phyloP scores from a whole-genome alignment of 148 eudicot species.

The Cornus controversa region DNA sequence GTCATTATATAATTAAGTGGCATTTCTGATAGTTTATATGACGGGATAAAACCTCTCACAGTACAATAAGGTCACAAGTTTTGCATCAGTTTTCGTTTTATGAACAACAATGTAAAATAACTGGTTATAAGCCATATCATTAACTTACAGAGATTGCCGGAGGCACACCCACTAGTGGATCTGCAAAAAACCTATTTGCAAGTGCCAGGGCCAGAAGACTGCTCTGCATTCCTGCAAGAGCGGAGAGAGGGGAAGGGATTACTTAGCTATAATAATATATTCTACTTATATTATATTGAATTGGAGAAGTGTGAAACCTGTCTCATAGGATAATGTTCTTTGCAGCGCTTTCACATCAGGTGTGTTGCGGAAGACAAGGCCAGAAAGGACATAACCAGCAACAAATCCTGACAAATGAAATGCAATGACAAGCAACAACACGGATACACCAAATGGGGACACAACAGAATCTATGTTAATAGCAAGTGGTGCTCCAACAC shows the following conservation, averaged over 20 bases:
- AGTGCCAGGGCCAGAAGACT: constrained; percentile 82
- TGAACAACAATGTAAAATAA: not conserved
- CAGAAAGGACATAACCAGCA: constrained; percentile 58
- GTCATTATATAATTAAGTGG: not conserved
- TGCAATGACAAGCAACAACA: constrained; percentile 55
- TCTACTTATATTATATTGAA: not conserved
- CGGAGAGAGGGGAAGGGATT: not conserved
- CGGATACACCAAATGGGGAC: constrained; percentile 71
- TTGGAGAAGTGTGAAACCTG: constrained; percentile 37
- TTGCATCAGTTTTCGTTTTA: not conserved
- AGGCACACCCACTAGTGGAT: constrained; percentile 71
- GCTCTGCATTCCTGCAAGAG: constrained; percentile 76
- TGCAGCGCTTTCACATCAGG: constrained; percentile 77
- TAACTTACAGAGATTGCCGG: constrained; percentile 81
- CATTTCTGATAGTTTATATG: too few relatives aligned
- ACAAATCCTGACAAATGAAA: constrained; percentile 69
- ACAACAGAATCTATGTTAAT: constrained; percentile 61
- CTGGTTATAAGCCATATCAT: not conserved
- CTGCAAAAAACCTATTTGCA: constrained; percentile 67
- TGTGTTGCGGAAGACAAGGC: constrained; percentile 45
- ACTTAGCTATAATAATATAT: not conserved
- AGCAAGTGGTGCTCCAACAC: constrained; percentile 89
- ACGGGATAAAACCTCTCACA: not conserved
- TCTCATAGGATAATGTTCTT: constrained; percentile 78
- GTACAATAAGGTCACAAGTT: not conserved